Conservation (phyloP, 495 filamentous ascomycete species). For the Daldinia loculata region DNA sequence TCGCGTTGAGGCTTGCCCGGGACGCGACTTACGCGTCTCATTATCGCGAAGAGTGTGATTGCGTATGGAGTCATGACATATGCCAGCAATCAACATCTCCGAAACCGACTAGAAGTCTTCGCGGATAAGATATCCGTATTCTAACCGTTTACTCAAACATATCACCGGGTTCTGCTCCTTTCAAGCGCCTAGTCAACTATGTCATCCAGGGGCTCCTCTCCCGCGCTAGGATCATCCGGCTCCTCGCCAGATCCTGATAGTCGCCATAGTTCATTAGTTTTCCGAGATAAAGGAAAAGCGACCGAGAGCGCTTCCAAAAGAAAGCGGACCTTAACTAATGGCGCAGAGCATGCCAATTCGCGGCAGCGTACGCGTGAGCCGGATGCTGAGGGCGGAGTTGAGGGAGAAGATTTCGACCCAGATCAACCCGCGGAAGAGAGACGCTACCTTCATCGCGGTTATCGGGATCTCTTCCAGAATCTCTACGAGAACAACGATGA, state of each 20-base stretch:
- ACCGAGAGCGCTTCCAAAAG: slow-evolving; percentile 56
- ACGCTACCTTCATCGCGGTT: slow-evolving; percentile 69
- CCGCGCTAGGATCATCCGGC: slow-evolving; percentile 17
- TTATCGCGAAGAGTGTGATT: slow-evolving; percentile 1
- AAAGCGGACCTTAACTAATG: slow-evolving; percentile 61
- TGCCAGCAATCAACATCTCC: background rate
- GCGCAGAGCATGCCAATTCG: slow-evolving; percentile 47
- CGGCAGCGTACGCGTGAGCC: slow-evolving; percentile 52
- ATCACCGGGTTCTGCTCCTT: background rate
- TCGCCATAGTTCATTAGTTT: slow-evolving; percentile 39
- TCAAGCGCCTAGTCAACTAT: slow-evolving; percentile 19
- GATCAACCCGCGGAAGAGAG: slow-evolving; percentile 86
- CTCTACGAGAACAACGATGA: slow-evolving; percentile 77
- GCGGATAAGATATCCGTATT: background rate
- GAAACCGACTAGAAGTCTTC: background rate
- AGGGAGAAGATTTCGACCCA: slow-evolving; percentile 77
- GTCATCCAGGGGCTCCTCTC: slow-evolving; percentile 42
- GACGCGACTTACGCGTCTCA: slow-evolving; percentile 32
- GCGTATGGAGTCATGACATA: background rate
- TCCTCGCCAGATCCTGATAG: slow-evolving; percentile 24
- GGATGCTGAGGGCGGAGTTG: slow-evolving; percentile 50
- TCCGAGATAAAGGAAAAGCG: slow-evolving; percentile 48
- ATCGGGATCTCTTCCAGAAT: slow-evolving; percentile 72
- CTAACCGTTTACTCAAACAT: background rate
- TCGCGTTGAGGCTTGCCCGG: slow-evolving; percentile 18